phyloP scores from a whole-genome alignment of 306 rosid species.

The Trifolium subterraneum region DNA sequence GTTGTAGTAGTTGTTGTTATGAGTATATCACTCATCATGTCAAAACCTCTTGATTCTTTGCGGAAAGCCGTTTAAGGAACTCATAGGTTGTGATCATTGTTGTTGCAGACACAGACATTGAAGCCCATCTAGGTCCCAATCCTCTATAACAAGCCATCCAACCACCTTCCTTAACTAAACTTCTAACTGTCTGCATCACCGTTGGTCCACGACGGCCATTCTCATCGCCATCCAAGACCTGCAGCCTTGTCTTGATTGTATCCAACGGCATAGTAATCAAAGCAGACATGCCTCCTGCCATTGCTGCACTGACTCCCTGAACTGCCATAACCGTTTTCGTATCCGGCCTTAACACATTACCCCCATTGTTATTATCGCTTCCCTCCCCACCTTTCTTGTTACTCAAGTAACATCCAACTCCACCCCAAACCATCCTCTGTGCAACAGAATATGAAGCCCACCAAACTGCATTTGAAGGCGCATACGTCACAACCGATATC shows the following conservation, averaged over 20 bases:
- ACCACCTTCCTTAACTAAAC: conserved; percentile 83
- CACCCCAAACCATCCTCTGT: conserved; percentile 80
- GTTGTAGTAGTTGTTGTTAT: not conserved
- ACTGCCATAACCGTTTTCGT: conserved; percentile 77
- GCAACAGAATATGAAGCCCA: conserved; percentile 90
- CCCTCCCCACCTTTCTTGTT: conserved; percentile 56
- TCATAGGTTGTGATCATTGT: conserved; percentile 96
- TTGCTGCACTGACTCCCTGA: conserved; percentile 91
- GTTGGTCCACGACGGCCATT: conserved; percentile 82
- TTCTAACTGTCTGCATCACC: conserved; percentile 69
- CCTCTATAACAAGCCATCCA: conserved; percentile 94
- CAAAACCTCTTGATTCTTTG: conserved; percentile 71
- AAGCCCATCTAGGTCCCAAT: conserved; percentile 87
- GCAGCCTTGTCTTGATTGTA: conserved; percentile 86
- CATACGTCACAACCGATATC: conserved; percentile 77
- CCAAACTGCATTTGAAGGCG: conserved; percentile 92
- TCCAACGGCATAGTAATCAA: conserved; percentile 89
- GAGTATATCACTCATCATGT: conserved; percentile 43
- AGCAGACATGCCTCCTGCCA: conserved; percentile 90
- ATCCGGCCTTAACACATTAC: conserved; percentile 55
- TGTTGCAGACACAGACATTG: conserved; percentile 91
- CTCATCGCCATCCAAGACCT: conserved; percentile 83
- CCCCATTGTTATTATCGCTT: conserved; percentile 37
- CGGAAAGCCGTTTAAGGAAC: conserved; percentile 81
- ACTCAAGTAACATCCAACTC: conserved; percentile 62